Conservation (phyloP, 2,329 filamentous ascomycete species). For the Cladosporium sp. region DNA sequence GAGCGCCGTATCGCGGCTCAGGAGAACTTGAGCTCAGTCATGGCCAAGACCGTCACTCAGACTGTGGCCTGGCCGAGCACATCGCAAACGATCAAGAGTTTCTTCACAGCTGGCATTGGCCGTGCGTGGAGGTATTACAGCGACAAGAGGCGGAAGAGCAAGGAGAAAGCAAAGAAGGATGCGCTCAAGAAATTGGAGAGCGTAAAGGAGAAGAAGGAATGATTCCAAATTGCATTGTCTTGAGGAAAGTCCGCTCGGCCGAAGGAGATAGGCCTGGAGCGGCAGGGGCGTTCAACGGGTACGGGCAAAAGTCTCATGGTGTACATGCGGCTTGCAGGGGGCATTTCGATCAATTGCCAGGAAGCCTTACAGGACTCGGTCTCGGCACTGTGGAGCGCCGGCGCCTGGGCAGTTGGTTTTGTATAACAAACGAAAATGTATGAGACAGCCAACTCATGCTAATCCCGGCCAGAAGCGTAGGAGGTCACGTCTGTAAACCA, state of each 20-base stretch:
- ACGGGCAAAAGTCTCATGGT: neutral
- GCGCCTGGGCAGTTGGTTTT: too few species aligned
- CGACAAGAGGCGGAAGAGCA: conserved; percentile 63
- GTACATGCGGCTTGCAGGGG: too few species aligned
- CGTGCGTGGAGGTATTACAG: conserved; percentile 70
- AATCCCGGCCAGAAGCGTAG: too few species aligned
- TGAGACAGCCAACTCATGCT: too few species aligned
- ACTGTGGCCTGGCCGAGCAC: conserved; percentile 93
- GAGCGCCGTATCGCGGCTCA: conserved; percentile 80
- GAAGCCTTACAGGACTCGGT: too few species aligned
- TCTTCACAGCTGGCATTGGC: conserved; percentile 70
- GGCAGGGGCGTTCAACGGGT: neutral
- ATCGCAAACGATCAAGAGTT: conserved; percentile 78
- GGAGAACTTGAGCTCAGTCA: conserved; percentile 63
- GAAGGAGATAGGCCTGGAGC: neutral
- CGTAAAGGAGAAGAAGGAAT: conserved; percentile 5
- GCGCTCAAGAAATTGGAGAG: conserved; percentile 4
- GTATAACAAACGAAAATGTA: too few species aligned
- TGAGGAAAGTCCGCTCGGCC: neutral
- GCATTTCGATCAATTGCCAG: too few species aligned
- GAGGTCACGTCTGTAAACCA: too few species aligned
- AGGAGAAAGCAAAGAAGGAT: conserved; percentile 21
- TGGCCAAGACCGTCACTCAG: conserved; percentile 73
- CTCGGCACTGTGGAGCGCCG: too few species aligned
- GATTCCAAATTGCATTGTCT: neutral